A percentile compares a stretch with the other conserved stretches of the same genome.
Conservation (phyloP, 176 grass and related monocot genomes). For the Echinochloa phyllopogon region DNA sequence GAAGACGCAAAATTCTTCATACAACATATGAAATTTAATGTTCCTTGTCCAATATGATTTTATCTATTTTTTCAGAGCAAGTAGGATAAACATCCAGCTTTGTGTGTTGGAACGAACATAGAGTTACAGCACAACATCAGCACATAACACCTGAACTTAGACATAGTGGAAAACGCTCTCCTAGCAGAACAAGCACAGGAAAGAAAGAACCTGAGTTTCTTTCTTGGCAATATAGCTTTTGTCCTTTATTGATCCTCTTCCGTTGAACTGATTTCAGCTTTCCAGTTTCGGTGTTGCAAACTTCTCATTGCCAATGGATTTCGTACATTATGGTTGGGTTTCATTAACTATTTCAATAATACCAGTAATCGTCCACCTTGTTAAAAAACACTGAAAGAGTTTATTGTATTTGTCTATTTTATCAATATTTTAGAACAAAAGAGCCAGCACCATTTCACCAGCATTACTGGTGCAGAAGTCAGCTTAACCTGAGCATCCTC, state of each 20-base stretch:
- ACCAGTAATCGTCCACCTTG: not conserved
- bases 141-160: not conserved
- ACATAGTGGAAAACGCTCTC: conserved; percentile 9
- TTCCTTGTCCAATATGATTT: not conserved
- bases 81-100: not conserved
- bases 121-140: not conserved
- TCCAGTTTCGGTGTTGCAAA: not conserved
- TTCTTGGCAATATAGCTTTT: not conserved
- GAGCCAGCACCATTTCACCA: not conserved
- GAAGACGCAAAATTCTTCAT: not conserved
- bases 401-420: not conserved
- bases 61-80: not conserved
- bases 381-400: not conserved
- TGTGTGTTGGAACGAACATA: not conserved
- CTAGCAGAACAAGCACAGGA: not conserved
- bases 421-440: not conserved
- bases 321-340: not conserved
- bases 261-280: not conserved
- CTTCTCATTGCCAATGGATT: not conserved
- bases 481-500: not conserved
- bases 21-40: not conserved
- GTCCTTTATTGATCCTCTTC: not conserved
- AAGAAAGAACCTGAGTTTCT: not conserved
- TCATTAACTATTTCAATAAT: not conserved
- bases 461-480: not conserved